A percentile compares a stretch with the other conserved stretches of the same genome.
Conservation (phyloP, 495 filamentous ascomycete genomes). For the Clohesyomyces aquaticus region DNA sequence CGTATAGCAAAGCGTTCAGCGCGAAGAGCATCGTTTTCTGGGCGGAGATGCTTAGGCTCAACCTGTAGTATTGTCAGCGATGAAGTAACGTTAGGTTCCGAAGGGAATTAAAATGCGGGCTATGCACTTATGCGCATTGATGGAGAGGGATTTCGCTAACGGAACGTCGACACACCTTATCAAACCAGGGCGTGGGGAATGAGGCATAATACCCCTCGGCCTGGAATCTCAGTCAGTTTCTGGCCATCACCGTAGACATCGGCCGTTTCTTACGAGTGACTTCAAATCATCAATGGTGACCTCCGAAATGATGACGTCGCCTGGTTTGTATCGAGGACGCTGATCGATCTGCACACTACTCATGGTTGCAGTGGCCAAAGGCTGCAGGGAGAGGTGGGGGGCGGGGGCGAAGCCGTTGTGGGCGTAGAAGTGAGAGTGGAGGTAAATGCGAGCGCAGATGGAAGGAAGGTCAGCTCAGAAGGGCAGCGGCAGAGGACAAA, state of each 20-base stretch:
- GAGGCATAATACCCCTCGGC: constrained; percentile 28
- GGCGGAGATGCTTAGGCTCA: constrained; percentile 13
- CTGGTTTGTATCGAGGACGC: constrained; percentile 14
- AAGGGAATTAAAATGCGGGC: not conserved
- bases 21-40: constrained; percentile 6
- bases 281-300: constrained; percentile 26
- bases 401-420: too few relatives aligned
- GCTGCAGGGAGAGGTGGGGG: too few relatives aligned
- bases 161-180: constrained; percentile 22
- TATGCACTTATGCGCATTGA: not conserved
- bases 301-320: constrained; percentile 30
- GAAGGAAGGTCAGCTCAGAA: not conserved
- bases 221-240: constrained; percentile 7
- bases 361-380: not conserved
- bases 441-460: not conserved
- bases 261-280: constrained; percentile 17
- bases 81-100: not conserved
- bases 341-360: not conserved
- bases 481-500: not conserved
- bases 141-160: too few relatives aligned
- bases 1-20: constrained; percentile 18
- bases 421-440: not conserved
- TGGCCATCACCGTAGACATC: not conserved
- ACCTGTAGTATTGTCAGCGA: not conserved
- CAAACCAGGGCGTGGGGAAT: constrained; percentile 19